These are phyloP conservation scores for Gnomoniopsis sp. DNA, from an alignment of 2,329 filamentous ascomycete genomes.

Conservation along the genomic window DNA sequence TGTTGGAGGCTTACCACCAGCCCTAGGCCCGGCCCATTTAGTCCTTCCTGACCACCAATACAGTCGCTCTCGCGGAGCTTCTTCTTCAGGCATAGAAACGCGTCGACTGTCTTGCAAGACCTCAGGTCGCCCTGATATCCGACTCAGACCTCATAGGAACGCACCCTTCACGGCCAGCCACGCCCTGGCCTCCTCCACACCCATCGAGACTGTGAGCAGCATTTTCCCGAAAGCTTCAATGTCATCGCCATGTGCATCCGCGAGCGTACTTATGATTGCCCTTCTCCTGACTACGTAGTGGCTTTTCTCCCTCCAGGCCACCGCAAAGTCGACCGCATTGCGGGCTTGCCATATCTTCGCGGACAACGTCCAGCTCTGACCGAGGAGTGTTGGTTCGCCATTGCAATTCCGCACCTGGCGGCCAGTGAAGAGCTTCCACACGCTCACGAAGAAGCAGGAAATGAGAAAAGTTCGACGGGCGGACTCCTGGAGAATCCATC, in stretches of 20 bases:
- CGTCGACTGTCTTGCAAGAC: no score
- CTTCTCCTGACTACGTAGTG: conserved; percentile 33
- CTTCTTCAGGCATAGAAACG: no score
- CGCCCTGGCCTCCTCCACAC: conserved; percentile 21
- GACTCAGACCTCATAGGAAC: conserved; percentile 4
- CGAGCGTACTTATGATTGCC: conserved; percentile 12
- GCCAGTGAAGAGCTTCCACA: conserved; percentile 27
- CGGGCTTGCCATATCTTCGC: conserved; percentile 35
- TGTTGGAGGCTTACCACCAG: no score
- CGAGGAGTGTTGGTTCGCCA: conserved; percentile 27
- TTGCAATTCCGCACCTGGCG: conserved; percentile 23
- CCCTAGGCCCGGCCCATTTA: no score
- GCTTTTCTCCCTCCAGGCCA: conserved; percentile 33
- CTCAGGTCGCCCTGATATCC: no score
- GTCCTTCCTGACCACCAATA: no score
- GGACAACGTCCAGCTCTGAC: conserved; percentile 38
- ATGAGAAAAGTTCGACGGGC: conserved; percentile 48
- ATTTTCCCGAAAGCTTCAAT: conserved; percentile 24
- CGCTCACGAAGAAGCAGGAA: conserved; percentile 40
- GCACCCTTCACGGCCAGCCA: conserved; percentile 19
- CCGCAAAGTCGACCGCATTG: conserved; percentile 33
- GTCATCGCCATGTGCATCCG: conserved; percentile 17
- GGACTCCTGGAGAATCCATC: conserved; percentile 53
- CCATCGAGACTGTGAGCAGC: conserved; percentile 20
- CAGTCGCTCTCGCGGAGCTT: no score